Evolutionary conservation across 2,329 filamentous ascomycete genomes (phyloP).

Genomic region (Aspergillus fumigatus): DNA sequence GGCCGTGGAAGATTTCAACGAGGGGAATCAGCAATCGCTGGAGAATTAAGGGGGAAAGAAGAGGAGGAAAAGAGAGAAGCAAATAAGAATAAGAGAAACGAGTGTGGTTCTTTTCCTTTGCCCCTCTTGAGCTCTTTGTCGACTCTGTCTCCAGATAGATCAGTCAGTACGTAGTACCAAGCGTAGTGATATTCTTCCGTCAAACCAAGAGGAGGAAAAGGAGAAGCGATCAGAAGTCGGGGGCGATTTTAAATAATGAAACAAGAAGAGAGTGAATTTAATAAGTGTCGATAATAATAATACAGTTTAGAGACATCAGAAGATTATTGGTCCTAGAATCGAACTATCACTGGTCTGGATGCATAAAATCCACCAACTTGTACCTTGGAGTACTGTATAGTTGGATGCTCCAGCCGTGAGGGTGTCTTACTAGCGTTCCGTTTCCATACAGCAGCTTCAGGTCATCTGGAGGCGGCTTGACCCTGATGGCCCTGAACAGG

Average conservation of each 20-base stretch:
- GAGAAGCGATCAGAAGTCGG: constrained; percentile 1
- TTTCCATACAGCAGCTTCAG: neutral
- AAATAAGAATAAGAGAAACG: neutral
- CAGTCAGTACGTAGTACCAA: neutral
- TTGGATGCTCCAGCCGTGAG: too few species aligned
- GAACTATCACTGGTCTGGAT: neutral
- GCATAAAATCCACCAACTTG: neutral
- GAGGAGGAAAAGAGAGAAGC: constrained; percentile 5
- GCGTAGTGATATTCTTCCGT: neutral
- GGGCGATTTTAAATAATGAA: constrained; percentile 2
- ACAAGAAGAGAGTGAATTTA: neutral
- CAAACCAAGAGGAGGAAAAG: constrained; percentile 4
- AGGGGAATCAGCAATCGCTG: neutral
- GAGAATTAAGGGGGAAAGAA: constrained; percentile 4
- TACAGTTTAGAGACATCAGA: neutral
- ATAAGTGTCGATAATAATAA: neutral
- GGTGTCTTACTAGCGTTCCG: neutral
- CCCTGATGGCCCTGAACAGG: neutral
- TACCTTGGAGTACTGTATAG: too few species aligned
- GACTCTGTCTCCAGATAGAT: neutral
- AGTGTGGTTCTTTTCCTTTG: neutral
- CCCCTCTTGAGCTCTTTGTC: neutral
- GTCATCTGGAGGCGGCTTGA: neutral
- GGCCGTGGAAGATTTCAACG: neutral
- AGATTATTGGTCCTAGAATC: neutral